Conservation (phyloP, 768 basidiomycete species). For the Mrakia blollopis region DNA sequence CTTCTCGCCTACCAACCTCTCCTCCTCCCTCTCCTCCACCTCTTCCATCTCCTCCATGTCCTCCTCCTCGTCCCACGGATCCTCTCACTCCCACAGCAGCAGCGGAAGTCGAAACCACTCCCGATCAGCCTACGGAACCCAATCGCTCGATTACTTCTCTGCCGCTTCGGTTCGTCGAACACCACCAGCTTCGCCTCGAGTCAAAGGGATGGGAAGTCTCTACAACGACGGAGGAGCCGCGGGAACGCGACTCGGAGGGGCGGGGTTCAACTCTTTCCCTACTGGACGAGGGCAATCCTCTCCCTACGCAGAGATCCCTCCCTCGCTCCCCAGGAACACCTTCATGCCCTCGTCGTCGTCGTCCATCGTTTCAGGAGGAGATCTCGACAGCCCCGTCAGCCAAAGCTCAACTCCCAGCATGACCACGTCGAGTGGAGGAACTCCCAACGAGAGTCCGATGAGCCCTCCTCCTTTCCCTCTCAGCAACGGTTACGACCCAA, state of each 20-base stretch:
- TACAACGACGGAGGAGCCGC: neutral
- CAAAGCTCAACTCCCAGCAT: slow-evolving; percentile 23
- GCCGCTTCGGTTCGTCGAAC: slow-evolving; percentile 16
- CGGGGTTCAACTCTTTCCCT: slow-evolving; percentile 7
- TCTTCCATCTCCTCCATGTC: slow-evolving; percentile 10
- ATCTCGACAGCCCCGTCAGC: slow-evolving; percentile 4
- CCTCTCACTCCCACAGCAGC: neutral
- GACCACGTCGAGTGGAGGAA: slow-evolving; percentile 5
- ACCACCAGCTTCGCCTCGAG: neutral
- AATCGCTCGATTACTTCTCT: slow-evolving; percentile 24
- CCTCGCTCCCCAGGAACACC: neutral
- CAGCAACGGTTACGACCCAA: slow-evolving; percentile 11
- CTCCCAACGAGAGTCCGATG: slow-evolving; percentile 27
- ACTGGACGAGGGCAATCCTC: neutral
- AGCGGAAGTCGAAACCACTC: neutral
- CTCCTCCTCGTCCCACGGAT: slow-evolving; percentile 16
- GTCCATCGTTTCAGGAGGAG: neutral
- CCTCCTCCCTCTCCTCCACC: slow-evolving; percentile 1
- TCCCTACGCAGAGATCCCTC: neutral
- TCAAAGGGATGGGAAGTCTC: neutral
- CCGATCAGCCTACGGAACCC: slow-evolving; percentile 14
- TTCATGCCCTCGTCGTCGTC: neutral
- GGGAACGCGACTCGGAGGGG: neutral
- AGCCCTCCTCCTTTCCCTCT: slow-evolving; percentile 4
- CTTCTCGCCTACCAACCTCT: slow-evolving; percentile 1